Base-by-base conservation (phyloP, 129 eudicot species). In the Tanacetum coccineum region DNA sequence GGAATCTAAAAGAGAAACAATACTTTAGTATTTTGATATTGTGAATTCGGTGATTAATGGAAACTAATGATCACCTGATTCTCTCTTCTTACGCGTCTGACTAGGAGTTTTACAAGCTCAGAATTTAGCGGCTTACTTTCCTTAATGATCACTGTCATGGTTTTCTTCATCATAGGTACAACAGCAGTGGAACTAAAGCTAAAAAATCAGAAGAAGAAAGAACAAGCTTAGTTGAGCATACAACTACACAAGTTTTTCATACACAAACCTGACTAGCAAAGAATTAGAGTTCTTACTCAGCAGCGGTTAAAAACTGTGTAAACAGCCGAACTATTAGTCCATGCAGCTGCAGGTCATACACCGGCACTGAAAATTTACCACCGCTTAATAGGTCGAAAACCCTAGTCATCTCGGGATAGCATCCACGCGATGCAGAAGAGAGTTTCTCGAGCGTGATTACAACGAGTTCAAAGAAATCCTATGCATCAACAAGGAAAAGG, bases 381-480 rank as follows among this genome's bases (percentile, higher is more conserved):
- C 30, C 66, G 42, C 78, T 59, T 25, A 83, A 79, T 47, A 30
- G 59, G 54, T 50, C 42, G 25, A 83, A 69, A 36, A 76, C 70
- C 59, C 62, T 46, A 62, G 59, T 71, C 46, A 76, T 73, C 55
- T 59, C 74, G 2, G 55, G 10, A 72, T 75, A 75, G 59, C 66
- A 57, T 40, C 80, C 76, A 15, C 75, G 75, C 11, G 75, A 65
- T 13, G 42, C 49, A 52, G 54, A 59, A 30, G 83, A 78, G 30
- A 80, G 30, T 18, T 73, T 73, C 53, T 83, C 78, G 36, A 76
- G 62, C 17, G 82, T 68, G 47, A 57, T 64, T 11, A 73, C 79
- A 20, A 62, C 47, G 66, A 79, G 63, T 72, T 76, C 80, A 70
- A 83, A 69, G 59, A 56, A 53, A 21, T 79, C 79, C 88, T 83